These are phyloP conservation scores for Daldinia decipiens DNA, from an alignment of 495 filamentous ascomycete species.

Conservation along the genomic window DNA sequence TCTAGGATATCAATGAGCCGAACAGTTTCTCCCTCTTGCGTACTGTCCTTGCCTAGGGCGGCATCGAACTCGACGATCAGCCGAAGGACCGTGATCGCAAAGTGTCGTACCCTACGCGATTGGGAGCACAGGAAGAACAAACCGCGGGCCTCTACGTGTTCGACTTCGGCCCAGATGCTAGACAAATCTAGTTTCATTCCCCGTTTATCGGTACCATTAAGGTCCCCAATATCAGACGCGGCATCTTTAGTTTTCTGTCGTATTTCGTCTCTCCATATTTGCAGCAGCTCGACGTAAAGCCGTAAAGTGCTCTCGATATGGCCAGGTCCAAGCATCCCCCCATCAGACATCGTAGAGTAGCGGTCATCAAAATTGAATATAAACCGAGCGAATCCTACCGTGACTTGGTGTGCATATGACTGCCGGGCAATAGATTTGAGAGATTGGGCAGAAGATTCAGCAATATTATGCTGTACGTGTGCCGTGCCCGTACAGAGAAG, in stretches of 20 bases:
- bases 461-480: constrained; percentile 92
- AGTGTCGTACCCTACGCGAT: constrained; percentile 84
- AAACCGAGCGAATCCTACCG: constrained; percentile 94
- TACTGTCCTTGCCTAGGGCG: constrained; percentile 74
- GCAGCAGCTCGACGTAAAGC: constrained; percentile 91
- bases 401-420: constrained; percentile 93
- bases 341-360: constrained; percentile 97
- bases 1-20: constrained; percentile 93
- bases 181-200: constrained; percentile 85
- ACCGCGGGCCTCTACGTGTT: constrained; percentile 96
- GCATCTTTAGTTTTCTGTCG: constrained; percentile 83
- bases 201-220: constrained; percentile 64
- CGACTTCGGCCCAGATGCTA: constrained; percentile 87
- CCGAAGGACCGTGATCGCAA: constrained; percentile 90
- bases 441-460: constrained; percentile 88
- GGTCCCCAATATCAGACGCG: constrained; percentile 68
- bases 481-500: constrained; percentile 96
- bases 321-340: constrained; percentile 92
- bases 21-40: constrained; percentile 65
- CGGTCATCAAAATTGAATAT: constrained; percentile 98
- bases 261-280: constrained; percentile 98
- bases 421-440: constrained; percentile 95
- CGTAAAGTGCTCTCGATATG: constrained; percentile 95
- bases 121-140: constrained; percentile 99
- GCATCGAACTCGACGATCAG: constrained; percentile 94